Base-by-base conservation (phyloP, 768 basidiomycete species). In the Naganishia kalamii region DNA sequence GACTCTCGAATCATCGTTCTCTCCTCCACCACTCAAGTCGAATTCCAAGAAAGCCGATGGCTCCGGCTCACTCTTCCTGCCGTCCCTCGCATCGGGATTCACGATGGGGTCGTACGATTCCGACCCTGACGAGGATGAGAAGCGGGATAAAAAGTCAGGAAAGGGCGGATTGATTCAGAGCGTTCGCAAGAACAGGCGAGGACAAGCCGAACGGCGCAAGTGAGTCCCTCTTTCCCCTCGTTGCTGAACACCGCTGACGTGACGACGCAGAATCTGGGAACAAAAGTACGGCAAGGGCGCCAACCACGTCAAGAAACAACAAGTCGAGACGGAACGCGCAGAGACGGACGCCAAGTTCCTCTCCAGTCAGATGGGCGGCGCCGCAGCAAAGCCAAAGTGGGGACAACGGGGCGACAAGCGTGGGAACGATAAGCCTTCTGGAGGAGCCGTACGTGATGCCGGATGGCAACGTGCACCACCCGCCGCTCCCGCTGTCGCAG, bases 151-250 rank as follows among this genome's bases (percentile, higher is more conserved):
- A 17, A 85, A 85, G 41, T 79, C 73, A 8, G 77, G 75, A 17
- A 76, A 80, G 44, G 66, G 66, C 23, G 61, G 50, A 21, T 33
- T 41, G 27, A 77, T 74, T 0, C 67, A 71, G n/a, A 68, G 62
- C 48, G 78, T 81, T 50, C 87, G 86, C 81, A 97, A 89, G 80
- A 93, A 99, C 71, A 80, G 94, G 62, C 82, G 92, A 41, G 96
- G 94, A 32, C 96, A 99, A 77, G 80, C 92, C 52, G 94, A 94
- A n/a, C 82, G 96, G 66, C 82, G 88, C 80, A 89, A 89, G 96
- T 96, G 77, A 84, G 93, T 87, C 57, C 47, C 47, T 40, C 32
- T 30, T 17, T 46, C 25, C 51, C 35, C 33, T 60, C 21, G 3
- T 10, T 21, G 6, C n/a, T 33, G 25, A 44, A 6, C 43, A 11